A percentile compares a stretch with the other conserved stretches of the same genome.
These are phyloP conservation scores for Emiliania huxleyi DNA, from an alignment of 78 protist species.

Conservation along the genomic window DNA sequence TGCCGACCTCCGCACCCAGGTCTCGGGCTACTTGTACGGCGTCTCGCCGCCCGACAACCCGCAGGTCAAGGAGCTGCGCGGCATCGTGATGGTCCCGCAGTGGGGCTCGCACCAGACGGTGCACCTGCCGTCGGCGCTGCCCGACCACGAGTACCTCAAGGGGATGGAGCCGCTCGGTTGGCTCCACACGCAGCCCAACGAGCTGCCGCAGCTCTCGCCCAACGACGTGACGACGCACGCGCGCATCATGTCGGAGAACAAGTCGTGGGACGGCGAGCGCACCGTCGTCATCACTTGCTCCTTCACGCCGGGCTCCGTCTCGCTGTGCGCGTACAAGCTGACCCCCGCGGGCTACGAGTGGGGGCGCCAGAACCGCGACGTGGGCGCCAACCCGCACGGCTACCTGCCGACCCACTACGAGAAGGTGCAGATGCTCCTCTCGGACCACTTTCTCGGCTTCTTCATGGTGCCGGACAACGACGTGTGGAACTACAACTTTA, in stretches of 20 bases:
- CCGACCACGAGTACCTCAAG: slow-evolving; percentile 87
- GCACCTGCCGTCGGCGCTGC: slow-evolving; percentile 84
- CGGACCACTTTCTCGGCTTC: slow-evolving; percentile 91
- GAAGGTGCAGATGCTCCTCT: slow-evolving; percentile 93
- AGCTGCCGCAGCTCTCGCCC: slow-evolving; percentile 92
- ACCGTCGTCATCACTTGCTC: slow-evolving; percentile 75
- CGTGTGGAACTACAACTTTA: slow-evolving; percentile 97
- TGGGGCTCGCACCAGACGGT: slow-evolving; percentile 94
- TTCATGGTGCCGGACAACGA: slow-evolving; percentile 94
- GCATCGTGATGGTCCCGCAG: slow-evolving; percentile 98
- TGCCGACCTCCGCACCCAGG: slow-evolving; percentile 96
- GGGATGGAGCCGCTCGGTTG: slow-evolving; percentile 99
- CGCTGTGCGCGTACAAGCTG: slow-evolving; percentile 91
- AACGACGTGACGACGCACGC: slow-evolving; percentile 90
- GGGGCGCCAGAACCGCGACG: slow-evolving; percentile 88
- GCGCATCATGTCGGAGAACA: slow-evolving; percentile 78
- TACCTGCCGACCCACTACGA: slow-evolving; percentile 85
- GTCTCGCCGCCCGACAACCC: slow-evolving; percentile 93
- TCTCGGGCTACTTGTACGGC: slow-evolving; percentile 95
- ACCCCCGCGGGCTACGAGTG: slow-evolving; percentile 94
- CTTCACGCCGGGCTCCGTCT: slow-evolving; percentile 84
- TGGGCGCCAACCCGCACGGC: slow-evolving; percentile 73
- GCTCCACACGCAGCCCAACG: slow-evolving; percentile 99
- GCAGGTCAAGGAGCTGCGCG: slow-evolving; percentile 94
- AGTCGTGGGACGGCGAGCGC: slow-evolving; percentile 87